Percentiles rank a stretch among this genome's conserved stretches.
Evolutionary conservation across 108 stramenopile genomes (phyloP).

Genomic region (Cyclotella baltica): DNA sequence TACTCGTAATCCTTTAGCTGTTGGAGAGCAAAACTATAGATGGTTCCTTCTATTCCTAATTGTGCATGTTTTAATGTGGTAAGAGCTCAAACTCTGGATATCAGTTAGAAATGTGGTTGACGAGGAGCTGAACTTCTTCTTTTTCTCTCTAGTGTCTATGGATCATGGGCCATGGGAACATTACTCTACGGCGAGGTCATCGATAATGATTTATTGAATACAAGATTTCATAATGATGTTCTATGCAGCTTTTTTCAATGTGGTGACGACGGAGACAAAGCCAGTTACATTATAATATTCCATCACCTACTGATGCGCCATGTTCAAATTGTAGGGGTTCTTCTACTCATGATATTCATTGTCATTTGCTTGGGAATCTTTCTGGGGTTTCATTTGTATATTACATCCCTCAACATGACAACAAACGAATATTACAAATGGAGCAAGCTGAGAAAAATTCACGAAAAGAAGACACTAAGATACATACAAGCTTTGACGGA

Average conservation of each 20-base stretch:
- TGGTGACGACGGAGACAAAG: not conserved
- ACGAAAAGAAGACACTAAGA: slow-evolving; percentile 62
- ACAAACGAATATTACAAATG: slow-evolving; percentile 92
- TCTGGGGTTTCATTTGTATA: slow-evolving; percentile 38
- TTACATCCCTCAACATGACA: slow-evolving; percentile 63
- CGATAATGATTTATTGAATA: slow-evolving; percentile 1
- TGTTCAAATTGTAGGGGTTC: slow-evolving; percentile 30
- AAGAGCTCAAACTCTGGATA: not conserved
- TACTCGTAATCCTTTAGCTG: slow-evolving; percentile 29
- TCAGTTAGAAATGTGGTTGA: not conserved
- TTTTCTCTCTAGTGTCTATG: slow-evolving; percentile 55
- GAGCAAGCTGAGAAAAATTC: slow-evolving; percentile 71
- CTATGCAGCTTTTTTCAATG: slow-evolving; percentile 39
- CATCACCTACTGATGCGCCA: slow-evolving; percentile 15
- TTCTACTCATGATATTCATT: slow-evolving; percentile 40
- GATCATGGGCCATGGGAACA: slow-evolving; percentile 49
- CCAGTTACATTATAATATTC: not conserved
- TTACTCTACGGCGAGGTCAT: slow-evolving; percentile 23
- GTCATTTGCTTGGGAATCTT: slow-evolving; percentile 33
- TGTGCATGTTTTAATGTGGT: slow-evolving; percentile 82
- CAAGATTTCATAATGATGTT: not conserved
- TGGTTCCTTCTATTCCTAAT: slow-evolving; percentile 83
- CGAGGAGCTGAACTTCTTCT: not conserved
- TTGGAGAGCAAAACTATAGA: slow-evolving; percentile 93
- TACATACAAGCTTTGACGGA: slow-evolving; percentile 68